A percentile compares a stretch with the other conserved stretches of the same genome.
These are phyloP conservation scores for Neolecta irregularis DNA, from an alignment of 1,139 yeast species.

Conservation along the genomic window DNA sequence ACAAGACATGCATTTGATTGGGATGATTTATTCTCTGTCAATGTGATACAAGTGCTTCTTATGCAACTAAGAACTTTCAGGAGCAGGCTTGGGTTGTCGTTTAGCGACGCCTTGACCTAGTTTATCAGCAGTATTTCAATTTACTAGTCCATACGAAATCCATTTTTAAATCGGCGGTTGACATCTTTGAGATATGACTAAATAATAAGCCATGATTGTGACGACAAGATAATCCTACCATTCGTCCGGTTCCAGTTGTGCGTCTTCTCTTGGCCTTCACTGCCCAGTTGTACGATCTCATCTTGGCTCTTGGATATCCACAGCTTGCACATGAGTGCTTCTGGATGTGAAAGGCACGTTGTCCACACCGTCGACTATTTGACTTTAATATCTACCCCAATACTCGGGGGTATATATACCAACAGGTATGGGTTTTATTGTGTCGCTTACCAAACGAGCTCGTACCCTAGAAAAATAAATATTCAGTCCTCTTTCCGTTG, in stretches of 20 bases:
- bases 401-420: too few relatives aligned
- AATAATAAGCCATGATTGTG: too few relatives aligned
- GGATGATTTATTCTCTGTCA: too few relatives aligned
- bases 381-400: too few relatives aligned
- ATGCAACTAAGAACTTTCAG: too few relatives aligned
- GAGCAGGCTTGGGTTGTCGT: too few relatives aligned
- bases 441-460: slow-evolving; percentile 30
- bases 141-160: slow-evolving; percentile 80
- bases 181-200: slow-evolving; percentile 95
- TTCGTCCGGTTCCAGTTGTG: slow-evolving; percentile 99
- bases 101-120: too few relatives aligned
- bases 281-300: slow-evolving; percentile 86
- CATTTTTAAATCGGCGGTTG: slow-evolving; percentile 96
- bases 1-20: too few relatives aligned
- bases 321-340: slow-evolving; percentile 98
- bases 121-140: too few relatives aligned
- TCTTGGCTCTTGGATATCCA: slow-evolving; percentile 60
- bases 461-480: slow-evolving; percentile 10
- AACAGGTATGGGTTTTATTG: slow-evolving; percentile 99
- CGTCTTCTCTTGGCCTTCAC: slow-evolving; percentile 98
- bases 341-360: slow-evolving; percentile 97
- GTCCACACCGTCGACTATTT: slow-evolving; percentile 83
- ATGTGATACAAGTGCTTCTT: too few relatives aligned
- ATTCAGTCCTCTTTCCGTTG: too few relatives aligned
- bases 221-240: too few relatives aligned